Evolutionary conservation across 805 yeast species (phyloP).

Genomic region (Starmerella etchellsii): DNA sequence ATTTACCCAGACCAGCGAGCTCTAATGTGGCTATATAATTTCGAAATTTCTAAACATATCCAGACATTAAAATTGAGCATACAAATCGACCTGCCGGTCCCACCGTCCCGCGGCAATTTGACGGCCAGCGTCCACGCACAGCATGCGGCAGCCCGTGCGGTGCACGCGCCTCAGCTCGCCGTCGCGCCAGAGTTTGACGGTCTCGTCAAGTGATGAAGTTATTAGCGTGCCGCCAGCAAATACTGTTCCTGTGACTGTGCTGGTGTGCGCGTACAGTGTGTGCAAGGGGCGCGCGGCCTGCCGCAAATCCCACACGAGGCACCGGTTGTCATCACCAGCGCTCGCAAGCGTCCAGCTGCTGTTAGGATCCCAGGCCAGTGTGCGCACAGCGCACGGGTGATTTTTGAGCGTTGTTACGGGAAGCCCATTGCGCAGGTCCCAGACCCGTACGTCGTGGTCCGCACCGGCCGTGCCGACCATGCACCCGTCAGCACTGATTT

Average conservation of each 20-base stretch:
- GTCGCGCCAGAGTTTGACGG: slow-evolving; percentile 47
- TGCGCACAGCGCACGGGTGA: slow-evolving; percentile 60
- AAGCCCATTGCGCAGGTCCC: slow-evolving; percentile 80
- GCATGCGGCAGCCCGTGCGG: slow-evolving; percentile 51
- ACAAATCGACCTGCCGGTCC: slow-evolving; percentile 66
- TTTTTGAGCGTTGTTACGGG: slow-evolving; percentile 45
- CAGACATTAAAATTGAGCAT: no score
- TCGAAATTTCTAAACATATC: no score
- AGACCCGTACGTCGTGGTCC: slow-evolving; percentile 58
- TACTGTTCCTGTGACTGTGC: slow-evolving; percentile 36
- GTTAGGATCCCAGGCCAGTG: slow-evolving; percentile 52
- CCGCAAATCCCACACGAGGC: slow-evolving; percentile 81
- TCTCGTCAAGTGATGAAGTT: slow-evolving; percentile 49
- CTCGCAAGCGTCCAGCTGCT: slow-evolving; percentile 51
- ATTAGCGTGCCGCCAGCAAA: slow-evolving; percentile 26
- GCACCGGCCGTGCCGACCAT: slow-evolving; percentile 63
- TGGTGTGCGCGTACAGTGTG: slow-evolving; percentile 59
- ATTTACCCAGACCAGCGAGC: no score
- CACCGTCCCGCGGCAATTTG: slow-evolving; percentile 52
- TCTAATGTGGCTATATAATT: no score
- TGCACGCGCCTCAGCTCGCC: slow-evolving; percentile 41
- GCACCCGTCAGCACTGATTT: slow-evolving; percentile 56
- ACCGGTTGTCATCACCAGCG: slow-evolving; percentile 70
- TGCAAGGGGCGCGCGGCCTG: slow-evolving; percentile 29
- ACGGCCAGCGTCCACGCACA: slow-evolving; percentile 43